Evolutionary conservation across 768 basidiomycete species (phyloP), one percentile per base, ranked within the genome.

Genomic region (Lactarius hengduanensis): DNA sequence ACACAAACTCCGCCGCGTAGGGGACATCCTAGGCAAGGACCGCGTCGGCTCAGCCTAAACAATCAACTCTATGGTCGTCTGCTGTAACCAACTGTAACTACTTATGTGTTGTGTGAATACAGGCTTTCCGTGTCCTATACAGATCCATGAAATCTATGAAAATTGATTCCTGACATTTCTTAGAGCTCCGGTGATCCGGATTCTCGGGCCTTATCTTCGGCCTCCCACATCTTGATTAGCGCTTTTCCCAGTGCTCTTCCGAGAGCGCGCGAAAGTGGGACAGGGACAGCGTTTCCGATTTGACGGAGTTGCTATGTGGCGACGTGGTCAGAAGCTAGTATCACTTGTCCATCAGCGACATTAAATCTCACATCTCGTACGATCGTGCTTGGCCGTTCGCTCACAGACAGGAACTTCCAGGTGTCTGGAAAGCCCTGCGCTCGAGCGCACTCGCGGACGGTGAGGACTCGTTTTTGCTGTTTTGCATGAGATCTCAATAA

Each of bases 211-310:
- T 69, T 59, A 20, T 41, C 65, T 30, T 63, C 67, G 9, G 53
- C 63, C 15, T 68, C 63, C 69, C 69, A 69, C 63, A 70, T 65
- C n/a, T 79, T 75, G 22, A 83, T 65, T 43, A 86, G 69, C 0
- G 83, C 81, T 58, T 79, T 79, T 1, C 80, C 77, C 2, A 84
- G 72, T 8, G 77, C 76, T 58, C 75, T 77, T 8, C 87, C 88
- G 2, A 91, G 78, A 3, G 88, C 87, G 11, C 82, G 76, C 4
- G 87, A 88, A 30, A 92, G 79, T 3, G 87, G 86, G 9, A 90
- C 80, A 3, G 90, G 89, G 8, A 91, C 90, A 2, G 90, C 91
- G 71, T 92, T 92, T 0, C 91, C 91, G 55, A 92, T 91, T 69
- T 92, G 91, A 58, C 83, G 79, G 64, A 86, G 79, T 85, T 88